Base-by-base conservation (phyloP, 2,329 filamentous ascomycete genomes). In the Arthrobotrys megalospora region DNA sequence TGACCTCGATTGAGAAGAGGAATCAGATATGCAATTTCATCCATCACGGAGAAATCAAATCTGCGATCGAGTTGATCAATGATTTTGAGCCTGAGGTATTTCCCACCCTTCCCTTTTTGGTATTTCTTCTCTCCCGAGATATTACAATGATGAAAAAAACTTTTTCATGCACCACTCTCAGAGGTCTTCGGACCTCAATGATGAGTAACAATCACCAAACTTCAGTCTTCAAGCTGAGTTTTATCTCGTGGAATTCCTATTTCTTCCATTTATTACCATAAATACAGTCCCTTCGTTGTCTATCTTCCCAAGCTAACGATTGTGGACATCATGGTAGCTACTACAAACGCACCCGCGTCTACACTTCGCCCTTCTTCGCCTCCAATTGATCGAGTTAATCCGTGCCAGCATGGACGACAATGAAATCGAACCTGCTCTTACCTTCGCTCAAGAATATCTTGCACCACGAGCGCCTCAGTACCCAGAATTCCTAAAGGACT, bases 161-260 rank as follows among this genome's bases (percentile, higher is more conserved):
- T 88, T 94, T 28, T 90, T 97, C 95, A 99, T 99, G 96, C 96
- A 99, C 96, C 96, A 99, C 96, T 94, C 96, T 93, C 96, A 98
- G 90, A 88, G 48, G 88, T 88, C 90, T 90, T 89, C 87, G 88
- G 90, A 72, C 65, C 90, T 91, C 89, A 86, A 90, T 96, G 96
- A 96, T 96, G 95, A 98, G 89, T 90, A 90, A 91, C 87, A 87
- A 90, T 89, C 86, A 87, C 87, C 86, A 86, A 86, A 86, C 91
- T 92, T 92, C 91, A 93, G 90, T 92, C 90, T 89, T 92, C 90
- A 92, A 89, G 91, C 94, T 96, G 93, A 96, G 87, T 65, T 76
- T 75, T 80, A 48, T 79, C 45, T 80, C 48, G 63, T 55, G 69
- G 67, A 68, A 64, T 76, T 53, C 24, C 24, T n/a, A n/a, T 28